Evolutionary conservation across 2,329 filamentous ascomycete species (phyloP), one percentile per base, ranked within the genome.

Genomic region (Colletotrichum falcatum): DNA sequence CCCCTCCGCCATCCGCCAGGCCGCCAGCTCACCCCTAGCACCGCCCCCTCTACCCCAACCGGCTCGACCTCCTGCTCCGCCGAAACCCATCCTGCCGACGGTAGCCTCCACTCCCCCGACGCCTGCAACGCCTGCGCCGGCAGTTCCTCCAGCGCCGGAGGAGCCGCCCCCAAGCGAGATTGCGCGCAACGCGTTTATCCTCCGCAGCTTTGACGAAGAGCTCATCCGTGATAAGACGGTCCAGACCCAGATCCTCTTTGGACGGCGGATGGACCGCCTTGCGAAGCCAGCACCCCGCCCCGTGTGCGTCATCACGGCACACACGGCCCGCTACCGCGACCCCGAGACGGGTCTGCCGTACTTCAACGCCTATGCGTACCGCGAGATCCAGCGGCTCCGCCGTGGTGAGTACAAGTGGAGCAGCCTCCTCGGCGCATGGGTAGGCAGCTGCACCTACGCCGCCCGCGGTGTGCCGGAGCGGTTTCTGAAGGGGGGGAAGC

Each of bases 341-440:
- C 94, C 94, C 0, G 88, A 89, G 74, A 98, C 95, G 0, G 93
- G 93, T 0, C 86, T 98, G 20, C 89, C 91, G 0, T 99, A 95
- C 81, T 88, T 89, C 73, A 95, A 95, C 78, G 84, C 89, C 53
- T 88, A 91, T 72, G 95, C 94, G 0, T 98, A 94, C 81, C 90
- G 90, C 75, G 91, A 97, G 79, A 92, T 98, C 55, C 91, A 93
- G 76, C 89, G 91, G 65, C 86, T 97, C 18, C 82, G 89, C 62
- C 87, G 85, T 1, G 92, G 94, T 53, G 90, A 93, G 54, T 95
- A 94, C 79, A 89, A 89, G 68, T 99, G 94, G 93, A 97, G 94
- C 78, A 86, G 85, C 37, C 85, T 96, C 74, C 81, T 97, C 37
- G 94, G 93, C 7, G 93, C 91, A 20, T 99, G 95, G 88, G 91